Percentiles rank a stretch among this genome's conserved stretches.
Conservation (phyloP, 2,329 filamentous ascomycete species). For the Coniochaeta pulveracea region DNA sequence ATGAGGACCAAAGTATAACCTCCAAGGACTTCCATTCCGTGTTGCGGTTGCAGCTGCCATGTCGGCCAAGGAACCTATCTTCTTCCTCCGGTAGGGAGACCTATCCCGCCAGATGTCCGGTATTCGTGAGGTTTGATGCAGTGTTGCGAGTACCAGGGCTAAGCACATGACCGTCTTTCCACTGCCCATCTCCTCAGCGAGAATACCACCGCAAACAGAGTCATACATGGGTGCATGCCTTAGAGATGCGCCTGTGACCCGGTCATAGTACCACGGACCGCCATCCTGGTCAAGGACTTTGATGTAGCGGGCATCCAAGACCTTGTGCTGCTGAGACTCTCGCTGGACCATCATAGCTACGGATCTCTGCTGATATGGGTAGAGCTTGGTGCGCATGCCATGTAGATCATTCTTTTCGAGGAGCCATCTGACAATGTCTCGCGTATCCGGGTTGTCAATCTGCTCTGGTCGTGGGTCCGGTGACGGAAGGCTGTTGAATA, state of each 20-base stretch:
- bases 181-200: slow-evolving; percentile 70
- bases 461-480: slow-evolving; percentile 43
- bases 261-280: slow-evolving; percentile 57
- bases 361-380: slow-evolving; percentile 71
- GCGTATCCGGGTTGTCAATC: slow-evolving; percentile 37
- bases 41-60: slow-evolving; percentile 67
- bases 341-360: slow-evolving; percentile 76
- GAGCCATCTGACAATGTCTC: slow-evolving; percentile 42
- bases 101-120: slow-evolving; percentile 47
- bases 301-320: slow-evolving; percentile 65
- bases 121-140: slow-evolving; percentile 52
- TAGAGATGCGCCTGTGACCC: slow-evolving; percentile 48
- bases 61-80: slow-evolving; percentile 53
- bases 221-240: slow-evolving; percentile 64
- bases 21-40: slow-evolving; percentile 60
- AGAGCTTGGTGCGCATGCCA: slow-evolving; percentile 54
- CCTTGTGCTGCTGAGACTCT: slow-evolving; percentile 52
- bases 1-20: slow-evolving; percentile 44
- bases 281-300: slow-evolving; percentile 48
- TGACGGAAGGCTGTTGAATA: slow-evolving; percentile 66
- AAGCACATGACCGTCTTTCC: slow-evolving; percentile 88
- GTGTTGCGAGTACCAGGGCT: slow-evolving; percentile 64
- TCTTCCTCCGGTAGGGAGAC: slow-evolving; percentile 22
- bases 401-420: slow-evolving; percentile 34
- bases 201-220: slow-evolving; percentile 60